Evolutionary conservation across 768 basidiomycete species (phyloP), one percentile per base, ranked within the genome.

Genomic region (Cystobasidium ongulense): DNA sequence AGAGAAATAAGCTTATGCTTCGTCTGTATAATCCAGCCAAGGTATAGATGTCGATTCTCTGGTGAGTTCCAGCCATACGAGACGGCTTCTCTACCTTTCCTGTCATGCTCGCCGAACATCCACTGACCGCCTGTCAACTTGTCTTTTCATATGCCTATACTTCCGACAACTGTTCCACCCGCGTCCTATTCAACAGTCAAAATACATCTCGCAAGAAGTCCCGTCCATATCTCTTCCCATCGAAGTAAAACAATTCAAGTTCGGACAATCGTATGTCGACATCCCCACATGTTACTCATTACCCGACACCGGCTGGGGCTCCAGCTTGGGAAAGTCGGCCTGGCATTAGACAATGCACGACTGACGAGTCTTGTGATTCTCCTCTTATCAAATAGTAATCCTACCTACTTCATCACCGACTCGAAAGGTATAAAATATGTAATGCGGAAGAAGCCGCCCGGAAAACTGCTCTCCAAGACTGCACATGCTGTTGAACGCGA

Each of bases 401-500:
- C 95, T 0, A 98, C 95, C 0, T 99, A 97, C 81, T 90, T 98
- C 82, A 81, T 99, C 62, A 90, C 87, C 4, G 91, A 91, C 82
- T 84, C 86, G 21, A 85, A 82, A 89, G 89, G 81, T 33, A 86
- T 39, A 3, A 35, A 38, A 25, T 74, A 52, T 41, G 59, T 74
- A 15, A 66, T 98, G 71, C 89, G 95, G 23, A 92, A 96, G 82
- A 95, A 96, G 80, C 95, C 95, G 27, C 87, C 88, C 0, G 95
- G 95, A 0, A 84, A 87, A 46, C 86, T 98, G 10, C 83, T 99
- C 29, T 93, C 92, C 2, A 84, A 87, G 63, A 99, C 93, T 1
- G 95, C 95, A 0, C 95, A 99, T 81, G 90, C 93, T 81, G 87
- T 99, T 43, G 95, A 97, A 80, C 88, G 96, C 59, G 95, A 99